phyloP scores from a whole-genome alignment of 106 monocot genomes.

The Apostasia ramifera region DNA sequence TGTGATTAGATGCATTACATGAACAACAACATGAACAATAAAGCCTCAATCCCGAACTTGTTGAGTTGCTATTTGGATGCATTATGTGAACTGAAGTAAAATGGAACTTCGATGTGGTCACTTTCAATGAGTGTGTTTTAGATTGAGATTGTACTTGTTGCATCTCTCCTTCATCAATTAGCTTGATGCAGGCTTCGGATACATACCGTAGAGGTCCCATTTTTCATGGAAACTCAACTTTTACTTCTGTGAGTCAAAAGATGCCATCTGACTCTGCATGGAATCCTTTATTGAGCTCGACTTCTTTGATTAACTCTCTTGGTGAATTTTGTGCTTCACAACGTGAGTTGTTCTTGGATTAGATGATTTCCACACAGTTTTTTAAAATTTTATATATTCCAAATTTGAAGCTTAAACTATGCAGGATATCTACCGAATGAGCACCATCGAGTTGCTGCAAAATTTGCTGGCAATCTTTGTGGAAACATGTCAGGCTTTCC shows the following conservation, averaged over 20 bases:
- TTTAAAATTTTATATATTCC: background rate
- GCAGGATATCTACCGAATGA: conserved; percentile 16
- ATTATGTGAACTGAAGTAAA: too few species aligned
- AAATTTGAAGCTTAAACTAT: background rate
- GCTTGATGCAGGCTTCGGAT: background rate
- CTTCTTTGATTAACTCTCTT: background rate
- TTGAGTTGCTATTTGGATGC: too few species aligned
- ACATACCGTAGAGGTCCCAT: background rate
- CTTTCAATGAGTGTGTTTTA: too few species aligned
- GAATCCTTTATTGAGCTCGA: background rate
- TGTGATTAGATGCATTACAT: too few species aligned
- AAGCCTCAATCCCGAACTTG: too few species aligned
- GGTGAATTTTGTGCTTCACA: conserved; percentile 5
- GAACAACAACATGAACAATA: too few species aligned
- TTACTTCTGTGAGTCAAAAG: background rate
- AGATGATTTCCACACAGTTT: background rate
- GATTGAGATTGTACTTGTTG: background rate
- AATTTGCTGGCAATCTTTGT: background rate
- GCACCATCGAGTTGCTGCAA: conserved; percentile 9
- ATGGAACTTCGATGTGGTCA: too few species aligned
- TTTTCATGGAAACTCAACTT: background rate
- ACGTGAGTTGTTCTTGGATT: conserved; percentile 5
- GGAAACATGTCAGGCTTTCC: background rate
- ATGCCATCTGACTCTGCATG: background rate
- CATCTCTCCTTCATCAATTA: background rate